Evolutionary conservation across 345 rosid genomes (phyloP), one percentile per base, ranked within the genome.

Genomic region (Arabis hirsuta): DNA sequence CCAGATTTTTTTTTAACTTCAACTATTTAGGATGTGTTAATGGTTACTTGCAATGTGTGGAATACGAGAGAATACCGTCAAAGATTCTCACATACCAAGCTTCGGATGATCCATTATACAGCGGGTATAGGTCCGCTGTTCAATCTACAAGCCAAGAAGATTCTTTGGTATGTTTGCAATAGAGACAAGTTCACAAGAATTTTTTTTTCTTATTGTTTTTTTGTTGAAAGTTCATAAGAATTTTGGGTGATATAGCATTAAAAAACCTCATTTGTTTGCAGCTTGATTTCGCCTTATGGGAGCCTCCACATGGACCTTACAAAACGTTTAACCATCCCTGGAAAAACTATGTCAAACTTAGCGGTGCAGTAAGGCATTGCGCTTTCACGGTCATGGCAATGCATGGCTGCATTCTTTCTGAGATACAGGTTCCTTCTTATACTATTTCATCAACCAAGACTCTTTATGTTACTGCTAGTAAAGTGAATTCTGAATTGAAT

Each of bases 371-470:
- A 53, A 84, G 97, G 74, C 94, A 90, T 78, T 90, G 94, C 53
- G 90, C 90, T 57, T 90, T 90, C 63, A 85, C 79, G 86, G 91
- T 88, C 78, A 90, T 90, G 94, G 92, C 96, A 4, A 81, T 90
- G 90, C 96, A 90, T 45, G 91, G 94, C 38, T 90, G 91, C 76
- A 81, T 90, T 36, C 90, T 90, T 58, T 79, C 94, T 7, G 91
- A 86, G 72, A 90, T 90, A 62, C 96, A 90, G 93, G 96, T 86
- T 50, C 71, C 65, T 56, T 51, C 4, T 31, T 34, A 34, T 34
- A 6, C 36, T 48, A 4, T 38, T 50, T 51, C 16, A 8, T 39
- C 0, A 38, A 19, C 20, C 32, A 47, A 19, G 7, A 4, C 1
- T 43, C 7, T 22, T 29, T n/a, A 29, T 64, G 5, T 50, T 32